These are phyloP conservation scores for Anthoceros angustus DNA, from an alignment of 225 moss, liverwort and hornwort species.

Conservation along the genomic window DNA sequence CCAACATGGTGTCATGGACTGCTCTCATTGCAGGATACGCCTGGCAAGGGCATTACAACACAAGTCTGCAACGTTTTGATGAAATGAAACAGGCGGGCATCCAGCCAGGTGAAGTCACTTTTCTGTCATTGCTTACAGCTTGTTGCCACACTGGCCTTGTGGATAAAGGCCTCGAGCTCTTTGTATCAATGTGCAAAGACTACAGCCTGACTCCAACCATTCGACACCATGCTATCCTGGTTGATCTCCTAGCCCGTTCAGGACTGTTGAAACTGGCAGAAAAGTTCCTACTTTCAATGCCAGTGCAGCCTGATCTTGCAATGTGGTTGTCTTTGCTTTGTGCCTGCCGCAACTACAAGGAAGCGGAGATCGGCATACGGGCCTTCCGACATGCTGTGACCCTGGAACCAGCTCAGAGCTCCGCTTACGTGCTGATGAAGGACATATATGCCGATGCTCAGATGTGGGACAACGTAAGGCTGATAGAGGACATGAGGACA, in stretches of 20 bases:
- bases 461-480: not conserved
- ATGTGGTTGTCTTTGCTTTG: constrained; percentile 2
- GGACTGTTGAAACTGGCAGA: not conserved
- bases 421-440: not conserved
- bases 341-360: not conserved
- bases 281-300: not conserved
- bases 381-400: not conserved
- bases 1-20: not conserved
- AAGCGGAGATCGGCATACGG: not conserved
- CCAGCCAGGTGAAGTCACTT: not conserved
- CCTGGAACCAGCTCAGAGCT: not conserved
- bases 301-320: constrained; percentile 3
- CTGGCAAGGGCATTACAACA: not conserved
- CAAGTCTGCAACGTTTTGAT: not conserved
- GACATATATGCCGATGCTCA: not conserved
- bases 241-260: constrained; percentile 1
- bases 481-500: not conserved
- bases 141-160: not conserved
- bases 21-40: not conserved
- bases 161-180: not conserved
- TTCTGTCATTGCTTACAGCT: not conserved
- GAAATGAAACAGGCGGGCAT: constrained; percentile 1
- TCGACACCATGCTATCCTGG: not conserved
- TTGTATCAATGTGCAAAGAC: not conserved
- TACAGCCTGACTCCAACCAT: not conserved